Conservation (phyloP, 1,284 basidiomycete species). For the Marasmius sp. region DNA sequence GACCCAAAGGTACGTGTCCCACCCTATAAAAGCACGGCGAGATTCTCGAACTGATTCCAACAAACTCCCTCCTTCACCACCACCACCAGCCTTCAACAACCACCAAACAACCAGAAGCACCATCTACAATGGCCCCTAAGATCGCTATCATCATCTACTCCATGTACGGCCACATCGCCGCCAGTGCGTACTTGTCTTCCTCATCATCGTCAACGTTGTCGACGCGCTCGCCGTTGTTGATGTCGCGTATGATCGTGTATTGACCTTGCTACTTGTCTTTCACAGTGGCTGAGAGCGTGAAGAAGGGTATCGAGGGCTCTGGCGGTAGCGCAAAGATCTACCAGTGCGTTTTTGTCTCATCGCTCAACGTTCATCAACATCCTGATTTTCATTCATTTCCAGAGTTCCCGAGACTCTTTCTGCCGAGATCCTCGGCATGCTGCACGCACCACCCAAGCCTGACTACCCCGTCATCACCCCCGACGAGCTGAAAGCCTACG, state of each 20-base stretch:
- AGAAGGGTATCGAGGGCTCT: constrained; percentile 66
- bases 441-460: constrained; percentile 76
- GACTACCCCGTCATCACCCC: constrained; percentile 74
- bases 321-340: constrained; percentile 76
- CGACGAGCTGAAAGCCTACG: constrained; percentile 62
- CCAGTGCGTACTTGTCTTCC: constrained; percentile 46
- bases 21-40: not conserved
- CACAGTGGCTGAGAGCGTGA: constrained; percentile 77
- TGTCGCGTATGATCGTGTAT: too few relatives aligned
- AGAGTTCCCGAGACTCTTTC: constrained; percentile 86
- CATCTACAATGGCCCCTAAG: constrained; percentile 42
- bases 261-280: not conserved
- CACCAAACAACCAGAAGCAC: constrained; percentile 1
- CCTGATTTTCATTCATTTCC: not conserved
- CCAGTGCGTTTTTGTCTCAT: constrained; percentile 49
- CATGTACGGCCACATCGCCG: constrained; percentile 79
- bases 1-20: not conserved
- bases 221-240: not conserved
- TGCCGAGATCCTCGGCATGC: constrained; percentile 72
- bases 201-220: not conserved
- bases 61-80: not conserved
- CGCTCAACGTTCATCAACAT: constrained; percentile 1
- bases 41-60: too few relatives aligned
- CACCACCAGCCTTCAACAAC: not conserved
- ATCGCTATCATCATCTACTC: constrained; percentile 84